Conservation (phyloP, 176 grass and related monocot genomes). For the Metroxylon sagu region DNA sequence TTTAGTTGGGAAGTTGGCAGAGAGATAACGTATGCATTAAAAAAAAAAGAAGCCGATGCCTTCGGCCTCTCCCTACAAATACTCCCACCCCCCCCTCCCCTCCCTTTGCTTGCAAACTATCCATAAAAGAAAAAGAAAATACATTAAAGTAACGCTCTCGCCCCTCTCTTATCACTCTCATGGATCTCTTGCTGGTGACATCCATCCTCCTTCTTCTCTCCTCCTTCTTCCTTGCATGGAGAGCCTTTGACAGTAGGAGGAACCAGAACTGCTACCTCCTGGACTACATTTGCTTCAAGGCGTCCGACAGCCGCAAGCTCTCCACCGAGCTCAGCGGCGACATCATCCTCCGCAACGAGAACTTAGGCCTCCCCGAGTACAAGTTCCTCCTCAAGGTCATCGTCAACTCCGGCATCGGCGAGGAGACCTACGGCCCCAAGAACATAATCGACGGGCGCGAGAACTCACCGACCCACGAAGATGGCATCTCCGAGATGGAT, state of each 20-base stretch:
- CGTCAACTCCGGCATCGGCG: conserved; percentile 83
- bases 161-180: too few relatives aligned
- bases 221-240: conserved; percentile 2
- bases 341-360: conserved; percentile 68
- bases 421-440: conserved; percentile 64
- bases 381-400: conserved; percentile 80
- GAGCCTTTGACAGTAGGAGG: not conserved
- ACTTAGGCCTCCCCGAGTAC: conserved; percentile 51
- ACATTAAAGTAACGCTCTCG: too few relatives aligned
- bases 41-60: not conserved
- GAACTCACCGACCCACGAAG: conserved; percentile 37
- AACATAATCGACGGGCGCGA: conserved; percentile 68
- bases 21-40: not conserved
- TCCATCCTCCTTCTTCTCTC: conserved; percentile 16
- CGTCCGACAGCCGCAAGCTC: conserved; percentile 50
- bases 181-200: not conserved
- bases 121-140: too few relatives aligned
- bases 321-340: conserved; percentile 39
- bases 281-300: conserved; percentile 76
- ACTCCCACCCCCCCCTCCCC: too few relatives aligned
- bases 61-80: not conserved
- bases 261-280: conserved; percentile 54
- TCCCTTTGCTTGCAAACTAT: too few relatives aligned
- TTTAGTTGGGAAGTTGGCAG: too few relatives aligned
- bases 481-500: conserved; percentile 77